A percentile compares a stretch with the other conserved stretches of the same genome.
phyloP scores from a whole-genome alignment of 768 basidiomycete genomes.

The Boletus sp. region DNA sequence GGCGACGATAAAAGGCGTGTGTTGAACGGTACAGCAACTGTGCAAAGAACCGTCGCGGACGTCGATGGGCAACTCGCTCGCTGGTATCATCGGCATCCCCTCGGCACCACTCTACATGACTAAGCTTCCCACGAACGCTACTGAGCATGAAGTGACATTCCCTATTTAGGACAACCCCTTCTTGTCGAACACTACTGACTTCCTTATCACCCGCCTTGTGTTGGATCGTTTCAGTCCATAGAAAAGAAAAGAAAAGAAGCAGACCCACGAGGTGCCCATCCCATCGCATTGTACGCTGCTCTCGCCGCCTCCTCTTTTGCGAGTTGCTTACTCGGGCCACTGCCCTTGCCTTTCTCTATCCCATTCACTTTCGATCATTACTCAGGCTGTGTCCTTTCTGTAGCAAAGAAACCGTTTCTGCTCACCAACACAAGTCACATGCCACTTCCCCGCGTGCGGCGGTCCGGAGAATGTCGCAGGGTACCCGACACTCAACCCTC shows the following conservation, averaged over 20 bases:
- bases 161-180: conserved; percentile 19
- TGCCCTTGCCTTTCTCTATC: conserved; percentile 60
- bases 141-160: conserved; percentile 6
- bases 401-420: neutral
- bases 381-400: conserved; percentile 1
- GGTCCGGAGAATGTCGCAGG: conserved; percentile 59
- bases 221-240: neutral
- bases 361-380: conserved; percentile 58
- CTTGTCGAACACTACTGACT: neutral
- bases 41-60: conserved; percentile 19
- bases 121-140: conserved; percentile 25
- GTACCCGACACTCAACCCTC: conserved; percentile 61
- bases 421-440: conserved; percentile 65
- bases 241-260: neutral
- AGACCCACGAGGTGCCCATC: conserved; percentile 54
- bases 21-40: neutral
- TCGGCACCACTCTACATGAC: conserved; percentile 21
- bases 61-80: conserved; percentile 13
- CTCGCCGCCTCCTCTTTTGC: conserved; percentile 78
- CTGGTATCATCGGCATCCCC: conserved; percentile 27
- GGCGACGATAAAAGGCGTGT: neutral
- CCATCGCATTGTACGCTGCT: conserved; percentile 70
- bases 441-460: conserved; percentile 66
- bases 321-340: conserved; percentile 65
- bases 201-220: conserved; percentile 19